Conservation (phyloP, 495 filamentous ascomycete species). For the Aspergillus diversus region DNA sequence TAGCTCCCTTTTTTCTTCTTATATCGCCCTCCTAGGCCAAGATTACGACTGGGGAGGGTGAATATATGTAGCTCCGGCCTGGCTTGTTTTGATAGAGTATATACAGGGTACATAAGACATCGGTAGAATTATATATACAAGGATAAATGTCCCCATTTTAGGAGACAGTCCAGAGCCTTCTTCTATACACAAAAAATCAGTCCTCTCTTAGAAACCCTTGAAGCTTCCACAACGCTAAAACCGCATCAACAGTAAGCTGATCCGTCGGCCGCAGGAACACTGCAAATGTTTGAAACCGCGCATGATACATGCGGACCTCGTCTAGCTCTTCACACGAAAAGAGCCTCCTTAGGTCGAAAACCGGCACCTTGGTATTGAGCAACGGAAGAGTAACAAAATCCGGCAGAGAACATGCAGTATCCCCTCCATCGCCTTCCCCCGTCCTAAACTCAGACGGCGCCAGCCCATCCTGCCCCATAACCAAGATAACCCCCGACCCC, state of each 20-base stretch:
- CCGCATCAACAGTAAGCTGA: slow-evolving; percentile 46
- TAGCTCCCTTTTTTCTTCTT: background rate
- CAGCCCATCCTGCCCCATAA: slow-evolving; percentile 26
- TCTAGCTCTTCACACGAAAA: slow-evolving; percentile 39
- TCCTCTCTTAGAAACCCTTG: slow-evolving; percentile 57
- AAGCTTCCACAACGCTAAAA: slow-evolving; percentile 69
- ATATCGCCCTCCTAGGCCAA: background rate
- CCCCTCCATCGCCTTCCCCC: background rate
- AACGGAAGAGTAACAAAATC: slow-evolving; percentile 36
- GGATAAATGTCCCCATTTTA: background rate
- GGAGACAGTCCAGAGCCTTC: background rate
- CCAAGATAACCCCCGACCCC: slow-evolving; percentile 36
- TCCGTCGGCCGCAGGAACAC: slow-evolving; percentile 44
- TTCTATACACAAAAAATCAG: background rate
- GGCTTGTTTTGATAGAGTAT: background rate
- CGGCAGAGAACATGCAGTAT: slow-evolving; percentile 16
- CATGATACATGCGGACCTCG: slow-evolving; percentile 29
- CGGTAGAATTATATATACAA: slow-evolving; percentile 17
- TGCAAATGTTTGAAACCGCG: slow-evolving; percentile 31
- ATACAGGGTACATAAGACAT: slow-evolving; percentile 1
- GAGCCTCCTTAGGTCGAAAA: slow-evolving; percentile 48
- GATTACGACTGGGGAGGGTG: background rate
- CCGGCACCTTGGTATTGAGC: slow-evolving; percentile 39
- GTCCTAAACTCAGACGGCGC: background rate
- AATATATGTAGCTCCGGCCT: too few species aligned